These are phyloP conservation scores for Vaccinium vitisidaea DNA, from an alignment of 148 eudicot species.

Conservation along the genomic window DNA sequence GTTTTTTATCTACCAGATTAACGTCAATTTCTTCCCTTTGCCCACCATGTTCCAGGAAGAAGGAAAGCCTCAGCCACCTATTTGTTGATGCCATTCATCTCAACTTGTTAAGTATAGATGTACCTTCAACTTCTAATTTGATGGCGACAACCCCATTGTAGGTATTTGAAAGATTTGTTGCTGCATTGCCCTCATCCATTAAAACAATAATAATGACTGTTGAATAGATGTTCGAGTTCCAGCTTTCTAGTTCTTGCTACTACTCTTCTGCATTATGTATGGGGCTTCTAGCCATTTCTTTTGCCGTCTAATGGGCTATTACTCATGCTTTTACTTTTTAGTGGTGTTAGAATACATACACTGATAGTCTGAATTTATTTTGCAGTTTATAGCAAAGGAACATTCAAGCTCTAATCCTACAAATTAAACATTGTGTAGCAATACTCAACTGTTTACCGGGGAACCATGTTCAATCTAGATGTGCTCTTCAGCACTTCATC, in stretches of 20 bases:
- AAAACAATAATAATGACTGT: too few relatives aligned
- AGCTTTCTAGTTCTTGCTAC: too few relatives aligned
- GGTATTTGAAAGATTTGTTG: background rate
- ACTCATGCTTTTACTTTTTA: too few relatives aligned
- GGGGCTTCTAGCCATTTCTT: background rate
- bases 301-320: background rate
- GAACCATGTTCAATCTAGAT: background rate
- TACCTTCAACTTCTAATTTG: background rate
- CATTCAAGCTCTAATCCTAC: background rate
- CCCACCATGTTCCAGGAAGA: background rate
- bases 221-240: too few relatives aligned
- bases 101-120: background rate
- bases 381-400: background rate
- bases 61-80: background rate
- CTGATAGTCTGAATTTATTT: background rate
- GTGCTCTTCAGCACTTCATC: background rate
- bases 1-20: too few relatives aligned
- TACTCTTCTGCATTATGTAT: background rate
- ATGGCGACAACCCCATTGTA: background rate
- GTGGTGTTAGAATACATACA: too few relatives aligned
- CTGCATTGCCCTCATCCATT: background rate
- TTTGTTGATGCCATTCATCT: background rate
- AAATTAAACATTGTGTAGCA: background rate
- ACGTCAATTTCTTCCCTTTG: background rate
- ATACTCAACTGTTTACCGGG: background rate